A percentile compares a stretch with the other conserved stretches of the same genome.
These are phyloP conservation scores for Coccinonectria pachysandricola DNA, from an alignment of 2,329 filamentous ascomycete species.

Conservation along the genomic window DNA sequence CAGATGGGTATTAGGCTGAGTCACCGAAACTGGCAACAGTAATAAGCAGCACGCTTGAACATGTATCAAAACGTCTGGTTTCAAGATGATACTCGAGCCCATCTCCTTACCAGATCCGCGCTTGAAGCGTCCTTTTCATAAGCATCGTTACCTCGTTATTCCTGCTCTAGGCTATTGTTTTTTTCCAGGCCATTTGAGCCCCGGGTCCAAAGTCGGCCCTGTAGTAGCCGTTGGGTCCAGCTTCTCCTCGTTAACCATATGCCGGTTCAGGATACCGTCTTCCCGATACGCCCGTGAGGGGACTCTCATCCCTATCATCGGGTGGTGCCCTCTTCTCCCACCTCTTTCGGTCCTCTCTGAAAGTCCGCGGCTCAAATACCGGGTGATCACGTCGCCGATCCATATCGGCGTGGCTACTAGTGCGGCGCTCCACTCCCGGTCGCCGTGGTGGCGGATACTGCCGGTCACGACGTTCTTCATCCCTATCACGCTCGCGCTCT, in stretches of 20 bases:
- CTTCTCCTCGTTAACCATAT: constrained; percentile 14
- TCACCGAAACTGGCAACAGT: too few species aligned
- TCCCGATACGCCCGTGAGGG: constrained; percentile 24
- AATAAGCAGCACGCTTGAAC: too few species aligned
- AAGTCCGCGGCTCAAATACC: constrained; percentile 23
- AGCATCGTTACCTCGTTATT: too few species aligned
- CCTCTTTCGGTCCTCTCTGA: constrained; percentile 25
- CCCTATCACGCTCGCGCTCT: constrained; percentile 30
- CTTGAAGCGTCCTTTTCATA: too few species aligned
- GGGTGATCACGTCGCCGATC: constrained; percentile 30
- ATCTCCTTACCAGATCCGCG: too few species aligned
- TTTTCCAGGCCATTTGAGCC: too few species aligned
- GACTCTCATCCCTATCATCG: constrained; percentile 21
- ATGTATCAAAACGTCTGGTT: too few species aligned
- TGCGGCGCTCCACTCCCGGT: constrained; percentile 32
- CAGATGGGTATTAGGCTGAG: too few species aligned
- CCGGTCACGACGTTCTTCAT: constrained; percentile 24
- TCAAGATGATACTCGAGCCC: too few species aligned
- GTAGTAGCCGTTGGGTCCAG: too few species aligned
- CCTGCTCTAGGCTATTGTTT: too few species aligned
- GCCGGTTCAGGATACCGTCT: constrained; percentile 30
- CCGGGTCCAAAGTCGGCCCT: too few species aligned
- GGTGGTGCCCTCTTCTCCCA: constrained; percentile 24
- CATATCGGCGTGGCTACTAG: constrained; percentile 40
- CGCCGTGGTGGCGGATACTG: constrained; percentile 28